These are phyloP conservation scores for Naganishia vaughanmartiniae DNA, from an alignment of 768 basidiomycete species.

Conservation along the genomic window DNA sequence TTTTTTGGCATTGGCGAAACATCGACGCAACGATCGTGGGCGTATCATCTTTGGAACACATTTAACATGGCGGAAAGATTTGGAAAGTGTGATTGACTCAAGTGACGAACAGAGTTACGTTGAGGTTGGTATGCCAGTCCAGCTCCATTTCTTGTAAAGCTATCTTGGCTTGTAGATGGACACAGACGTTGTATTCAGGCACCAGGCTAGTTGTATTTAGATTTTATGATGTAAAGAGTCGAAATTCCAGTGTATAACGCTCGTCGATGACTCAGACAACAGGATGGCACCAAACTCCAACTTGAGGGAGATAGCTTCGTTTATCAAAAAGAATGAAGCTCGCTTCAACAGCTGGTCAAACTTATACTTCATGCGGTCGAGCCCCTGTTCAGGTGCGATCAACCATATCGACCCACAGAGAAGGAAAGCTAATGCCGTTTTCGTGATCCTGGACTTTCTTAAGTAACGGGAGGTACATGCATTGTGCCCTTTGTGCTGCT, in stretches of 20 bases:
- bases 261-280: no score
- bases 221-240: background rate
- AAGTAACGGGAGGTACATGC: no score
- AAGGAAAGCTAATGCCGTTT: no score
- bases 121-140: conserved; percentile 15
- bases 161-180: background rate
- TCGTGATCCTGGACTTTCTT: no score
- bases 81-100: background rate
- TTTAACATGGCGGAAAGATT: conserved; percentile 25
- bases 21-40: conserved; percentile 30
- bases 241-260: no score
- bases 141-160: conserved; percentile 1
- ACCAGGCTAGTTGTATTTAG: conserved; percentile 4
- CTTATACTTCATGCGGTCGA: no score
- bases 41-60: conserved; percentile 38
- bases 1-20: conserved; percentile 32
- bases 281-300: no score
- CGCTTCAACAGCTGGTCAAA: no score
- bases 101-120: background rate
- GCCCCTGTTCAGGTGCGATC: conserved; percentile 48
- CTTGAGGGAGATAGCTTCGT: no score
- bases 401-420: no score
- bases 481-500: conserved; percentile 59
- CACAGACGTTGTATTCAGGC: background rate
- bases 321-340: no score